Base-by-base conservation (phyloP, 2,329 filamentous ascomycete genomes). In the Aspergillus udagawae region DNA sequence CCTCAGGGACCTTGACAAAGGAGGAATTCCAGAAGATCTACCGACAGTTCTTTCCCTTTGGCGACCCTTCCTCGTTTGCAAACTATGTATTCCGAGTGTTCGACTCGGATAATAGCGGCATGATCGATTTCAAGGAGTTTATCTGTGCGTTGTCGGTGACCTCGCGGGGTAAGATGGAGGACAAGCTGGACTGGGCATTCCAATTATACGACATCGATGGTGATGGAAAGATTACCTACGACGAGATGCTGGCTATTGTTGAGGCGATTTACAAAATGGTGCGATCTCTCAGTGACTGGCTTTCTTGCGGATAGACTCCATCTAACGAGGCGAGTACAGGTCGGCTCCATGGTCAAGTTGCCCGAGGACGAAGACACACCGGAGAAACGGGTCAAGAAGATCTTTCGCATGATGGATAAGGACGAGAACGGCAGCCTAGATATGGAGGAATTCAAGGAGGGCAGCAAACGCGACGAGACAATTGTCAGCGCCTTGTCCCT, bases 231-330 rank as follows among this genome's bases (percentile, higher is more conserved):
- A 99, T 99, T 72, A 96, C 90, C 75, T 99, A 97, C 75, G 91
- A 97, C 55, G 94, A 99, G 81, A 99, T 99, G 94, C 82, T 99
- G 65, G 89, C 92, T 67, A 99, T 99, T 73, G 94, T 99, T 56
- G 93, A 97, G 80, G 94, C 94, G 55, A 99, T 99, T 73, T 99
- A 99, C 83, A 99, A 97, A 78, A 99, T 99, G 94, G 94, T 97
- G 76, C 48, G 75, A 57, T 14, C 8, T 51, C 14, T 12, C 17
- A 38, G 14, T 12, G 38, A 44, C 42, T 21, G 48, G 35, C 67
- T 52, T 45, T 21, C 32, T 49, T 28, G 49, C 9, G n/a, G 29
- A 23, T 28, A 21, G 2, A 51, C 44, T 38, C 58, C 64, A 42
- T 67, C 54, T 27, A 9, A 27, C 17, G 20, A 27, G 32, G 29